These are phyloP conservation scores for Silene uniflora DNA, from an alignment of 148 eudicot genomes.

Conservation along the genomic window DNA sequence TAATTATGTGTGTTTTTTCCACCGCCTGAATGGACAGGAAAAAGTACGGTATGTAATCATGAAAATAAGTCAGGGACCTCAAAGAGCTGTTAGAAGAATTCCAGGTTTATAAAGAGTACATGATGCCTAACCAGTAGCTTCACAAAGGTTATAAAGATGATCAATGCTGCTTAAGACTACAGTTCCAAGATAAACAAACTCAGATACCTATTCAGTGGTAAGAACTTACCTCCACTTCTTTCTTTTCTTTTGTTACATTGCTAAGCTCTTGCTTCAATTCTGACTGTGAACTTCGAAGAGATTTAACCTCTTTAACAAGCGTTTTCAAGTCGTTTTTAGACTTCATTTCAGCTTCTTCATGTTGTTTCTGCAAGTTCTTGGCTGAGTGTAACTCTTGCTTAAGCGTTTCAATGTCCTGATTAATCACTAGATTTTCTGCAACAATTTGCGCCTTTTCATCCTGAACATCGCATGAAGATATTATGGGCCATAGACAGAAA, in stretches of 20 bases:
- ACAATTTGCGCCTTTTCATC: conserved; percentile 38
- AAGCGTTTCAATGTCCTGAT: conserved; percentile 56
- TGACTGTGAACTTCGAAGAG: conserved; percentile 62
- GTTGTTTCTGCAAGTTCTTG: conserved; percentile 48
- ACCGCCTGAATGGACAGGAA: not conserved
- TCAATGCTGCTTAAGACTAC: not conserved
- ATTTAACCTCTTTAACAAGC: conserved; percentile 80
- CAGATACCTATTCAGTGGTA: not conserved
- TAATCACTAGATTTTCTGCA: conserved; percentile 34
- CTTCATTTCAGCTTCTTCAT: conserved; percentile 59
- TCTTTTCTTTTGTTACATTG: conserved; percentile 56
- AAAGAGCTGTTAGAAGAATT: not conserved
- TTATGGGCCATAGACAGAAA: conserved; percentile 13
- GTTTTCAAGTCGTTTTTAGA: conserved; percentile 75
- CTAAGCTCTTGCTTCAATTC: conserved; percentile 77
- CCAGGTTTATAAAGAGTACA: not conserved
- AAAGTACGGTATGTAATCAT: not conserved
- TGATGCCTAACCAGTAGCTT: not conserved
- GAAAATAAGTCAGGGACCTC: not conserved
- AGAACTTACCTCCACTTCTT: conserved; percentile 57
- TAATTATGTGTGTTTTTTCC: not conserved
- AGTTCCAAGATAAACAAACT: conserved; percentile 1
- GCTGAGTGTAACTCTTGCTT: conserved; percentile 53
- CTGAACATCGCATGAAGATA: conserved; percentile 30
- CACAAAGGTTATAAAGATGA: not conserved